phyloP scores from a whole-genome alignment of 257 asterid species.

The Buddleja alternifolia region DNA sequence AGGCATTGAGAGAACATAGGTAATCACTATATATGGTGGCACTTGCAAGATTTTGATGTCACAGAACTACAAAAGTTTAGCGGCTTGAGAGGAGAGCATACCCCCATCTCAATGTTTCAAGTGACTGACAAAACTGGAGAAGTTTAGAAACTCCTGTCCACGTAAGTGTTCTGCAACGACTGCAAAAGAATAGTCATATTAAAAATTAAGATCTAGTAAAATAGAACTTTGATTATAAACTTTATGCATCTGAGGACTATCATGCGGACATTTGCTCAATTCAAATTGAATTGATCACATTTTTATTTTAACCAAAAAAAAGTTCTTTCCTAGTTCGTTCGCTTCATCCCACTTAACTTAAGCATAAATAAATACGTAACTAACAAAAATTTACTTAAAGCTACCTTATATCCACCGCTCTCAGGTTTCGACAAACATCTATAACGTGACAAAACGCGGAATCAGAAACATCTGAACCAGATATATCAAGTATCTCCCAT shows the following conservation, averaged over 20 bases:
- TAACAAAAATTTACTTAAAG: not conserved
- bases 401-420: slow-evolving; percentile 88
- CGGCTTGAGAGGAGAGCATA: slow-evolving; percentile 37
- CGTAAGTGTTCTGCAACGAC: slow-evolving; percentile 75
- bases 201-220: slow-evolving; percentile 18
- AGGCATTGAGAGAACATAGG: slow-evolving; percentile 11
- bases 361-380: slow-evolving; percentile 2
- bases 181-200: slow-evolving; percentile 35
- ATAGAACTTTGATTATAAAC: not conserved
- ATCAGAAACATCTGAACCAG: slow-evolving; percentile 84
- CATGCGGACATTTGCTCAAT: not conserved
- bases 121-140: slow-evolving; percentile 64
- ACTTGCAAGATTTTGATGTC: slow-evolving; percentile 10
- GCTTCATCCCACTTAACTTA: too few species aligned
- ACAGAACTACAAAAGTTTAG: slow-evolving; percentile 5
- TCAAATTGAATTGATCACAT: slow-evolving; percentile 21
- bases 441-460: slow-evolving; percentile 60
- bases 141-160: slow-evolving; percentile 72
- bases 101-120: slow-evolving; percentile 98
- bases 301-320: not conserved
- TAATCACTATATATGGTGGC: slow-evolving; percentile 13
- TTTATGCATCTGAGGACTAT: not conserved
- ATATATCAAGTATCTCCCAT: slow-evolving; percentile 78
- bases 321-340: not conserved
- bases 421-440: slow-evolving; percentile 54